Percentiles rank a stretch among this genome's conserved stretches.
Evolutionary conservation across 257 asterid species (phyloP).

Genomic region (Craterostigma plantagineum): DNA sequence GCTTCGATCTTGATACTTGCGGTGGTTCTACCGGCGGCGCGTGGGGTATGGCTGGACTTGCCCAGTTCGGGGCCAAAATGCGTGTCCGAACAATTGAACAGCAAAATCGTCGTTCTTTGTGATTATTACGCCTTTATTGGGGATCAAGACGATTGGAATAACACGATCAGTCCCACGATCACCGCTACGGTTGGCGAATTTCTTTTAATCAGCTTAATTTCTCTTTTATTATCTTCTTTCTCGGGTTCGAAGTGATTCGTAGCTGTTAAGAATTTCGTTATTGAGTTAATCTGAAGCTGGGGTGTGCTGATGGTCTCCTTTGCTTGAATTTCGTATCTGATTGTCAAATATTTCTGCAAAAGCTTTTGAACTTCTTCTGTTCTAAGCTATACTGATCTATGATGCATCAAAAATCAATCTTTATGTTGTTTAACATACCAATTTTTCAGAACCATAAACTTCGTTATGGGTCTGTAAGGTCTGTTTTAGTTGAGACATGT

Average conservation of each 20-base stretch:
- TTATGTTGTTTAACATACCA: too few species aligned
- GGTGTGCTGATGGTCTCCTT: too few species aligned
- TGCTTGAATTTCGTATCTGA: too few species aligned
- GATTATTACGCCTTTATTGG: constrained; percentile 36
- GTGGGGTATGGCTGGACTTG: constrained; percentile 48
- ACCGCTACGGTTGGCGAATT: constrained; percentile 39
- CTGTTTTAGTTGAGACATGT: too few species aligned
- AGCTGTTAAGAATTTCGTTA: too few species aligned
- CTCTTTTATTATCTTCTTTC: not conserved
- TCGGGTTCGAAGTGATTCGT: not conserved
- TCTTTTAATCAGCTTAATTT: not conserved
- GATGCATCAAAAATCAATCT: too few species aligned
- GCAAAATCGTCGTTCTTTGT: constrained; percentile 43
- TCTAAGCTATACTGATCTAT: too few species aligned
- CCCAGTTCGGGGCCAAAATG: constrained; percentile 53
- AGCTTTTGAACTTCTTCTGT: too few species aligned
- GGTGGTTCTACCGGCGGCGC: constrained; percentile 22
- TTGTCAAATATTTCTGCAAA: too few species aligned
- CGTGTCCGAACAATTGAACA: constrained; percentile 45
- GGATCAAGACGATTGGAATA: constrained; percentile 22
- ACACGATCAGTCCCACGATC: constrained; percentile 30
- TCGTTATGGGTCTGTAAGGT: too few species aligned
- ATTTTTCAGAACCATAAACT: too few species aligned
- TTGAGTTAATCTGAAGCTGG: too few species aligned
- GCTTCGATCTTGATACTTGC: constrained; percentile 12